phyloP scores from a whole-genome alignment of 1,284 basidiomycete species.

The Naganishia albida region DNA sequence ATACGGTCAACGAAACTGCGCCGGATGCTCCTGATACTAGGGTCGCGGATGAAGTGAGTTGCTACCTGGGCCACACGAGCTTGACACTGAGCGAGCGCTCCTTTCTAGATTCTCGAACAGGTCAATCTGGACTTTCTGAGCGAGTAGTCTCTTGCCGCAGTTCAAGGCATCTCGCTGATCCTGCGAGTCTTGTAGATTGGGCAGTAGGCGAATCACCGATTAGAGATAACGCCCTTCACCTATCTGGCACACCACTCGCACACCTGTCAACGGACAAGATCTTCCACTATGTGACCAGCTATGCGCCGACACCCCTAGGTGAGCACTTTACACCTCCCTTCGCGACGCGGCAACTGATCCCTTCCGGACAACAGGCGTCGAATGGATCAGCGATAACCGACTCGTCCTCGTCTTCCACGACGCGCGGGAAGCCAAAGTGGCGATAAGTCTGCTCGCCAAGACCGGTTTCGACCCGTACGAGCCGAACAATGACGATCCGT shows the following conservation, averaged over 20 bases:
- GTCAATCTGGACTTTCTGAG: slow-evolving; percentile 22
- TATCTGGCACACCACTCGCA: slow-evolving; percentile 31
- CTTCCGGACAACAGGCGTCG: slow-evolving; percentile 20
- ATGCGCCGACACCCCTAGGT: slow-evolving; percentile 33
- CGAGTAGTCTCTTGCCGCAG: background rate
- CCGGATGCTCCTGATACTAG: slow-evolving; percentile 19
- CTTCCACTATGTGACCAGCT: slow-evolving; percentile 32
- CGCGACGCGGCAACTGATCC: background rate
- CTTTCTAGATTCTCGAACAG: slow-evolving; percentile 6
- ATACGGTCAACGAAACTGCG: slow-evolving; percentile 19
- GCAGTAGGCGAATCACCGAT: slow-evolving; percentile 29
- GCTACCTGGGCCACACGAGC: too few relatives aligned
- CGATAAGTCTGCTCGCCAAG: slow-evolving; percentile 31
- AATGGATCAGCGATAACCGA: slow-evolving; percentile 35
- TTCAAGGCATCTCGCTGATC: too few relatives aligned
- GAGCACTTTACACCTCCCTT: background rate
- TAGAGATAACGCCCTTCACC: slow-evolving; percentile 31
- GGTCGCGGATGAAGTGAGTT: slow-evolving; percentile 2
- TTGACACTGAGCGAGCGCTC: background rate
- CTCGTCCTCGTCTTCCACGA: slow-evolving; percentile 30
- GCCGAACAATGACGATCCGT: slow-evolving; percentile 30
- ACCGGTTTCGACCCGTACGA: slow-evolving; percentile 32
- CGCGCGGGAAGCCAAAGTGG: slow-evolving; percentile 16
- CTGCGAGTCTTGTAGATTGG: background rate
- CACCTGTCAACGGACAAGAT: slow-evolving; percentile 33